phyloP scores from a whole-genome alignment of 2,329 filamentous ascomycete species.

The Mollisiaceae sp. region DNA sequence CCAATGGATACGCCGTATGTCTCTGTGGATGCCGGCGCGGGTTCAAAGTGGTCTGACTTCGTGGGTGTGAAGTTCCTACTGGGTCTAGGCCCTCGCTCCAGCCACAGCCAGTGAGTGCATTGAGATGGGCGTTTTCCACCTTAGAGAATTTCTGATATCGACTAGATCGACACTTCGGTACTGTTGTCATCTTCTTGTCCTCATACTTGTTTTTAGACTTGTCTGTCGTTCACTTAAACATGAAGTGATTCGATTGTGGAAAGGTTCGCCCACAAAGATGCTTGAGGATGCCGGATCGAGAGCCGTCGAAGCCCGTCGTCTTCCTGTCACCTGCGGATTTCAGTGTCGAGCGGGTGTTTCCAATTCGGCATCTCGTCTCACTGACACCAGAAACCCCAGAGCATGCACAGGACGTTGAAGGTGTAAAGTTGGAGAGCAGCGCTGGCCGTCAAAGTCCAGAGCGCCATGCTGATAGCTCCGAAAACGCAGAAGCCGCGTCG shows the following conservation, averaged over 20 bases:
- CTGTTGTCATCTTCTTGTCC: background rate
- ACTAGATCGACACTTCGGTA: too few species aligned
- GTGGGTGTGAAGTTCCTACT: background rate
- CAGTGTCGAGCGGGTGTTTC: constrained; percentile 34
- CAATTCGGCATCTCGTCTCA: constrained; percentile 34
- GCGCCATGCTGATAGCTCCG: background rate
- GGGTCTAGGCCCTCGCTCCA: constrained; percentile 5
- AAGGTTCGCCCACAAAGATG: background rate
- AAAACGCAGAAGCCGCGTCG: background rate
- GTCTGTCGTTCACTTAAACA: background rate
- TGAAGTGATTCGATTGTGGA: background rate
- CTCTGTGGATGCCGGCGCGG: background rate
- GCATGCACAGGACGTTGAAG: background rate
- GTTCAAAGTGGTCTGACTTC: background rate
- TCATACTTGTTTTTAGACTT: background rate
- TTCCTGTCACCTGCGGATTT: constrained; percentile 31
- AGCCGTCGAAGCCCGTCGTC: constrained; percentile 24
- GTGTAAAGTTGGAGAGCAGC: background rate
- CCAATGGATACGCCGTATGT: background rate
- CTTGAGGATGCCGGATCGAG: constrained; percentile 6
- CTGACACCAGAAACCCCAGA: background rate
- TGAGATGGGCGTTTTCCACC: background rate
- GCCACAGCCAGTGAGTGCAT: background rate
- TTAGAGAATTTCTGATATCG: background rate
- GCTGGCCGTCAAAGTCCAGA: background rate